Evolutionary conservation across 768 basidiomycete species (phyloP).

Genomic region (Strobilomyces confusus): DNA sequence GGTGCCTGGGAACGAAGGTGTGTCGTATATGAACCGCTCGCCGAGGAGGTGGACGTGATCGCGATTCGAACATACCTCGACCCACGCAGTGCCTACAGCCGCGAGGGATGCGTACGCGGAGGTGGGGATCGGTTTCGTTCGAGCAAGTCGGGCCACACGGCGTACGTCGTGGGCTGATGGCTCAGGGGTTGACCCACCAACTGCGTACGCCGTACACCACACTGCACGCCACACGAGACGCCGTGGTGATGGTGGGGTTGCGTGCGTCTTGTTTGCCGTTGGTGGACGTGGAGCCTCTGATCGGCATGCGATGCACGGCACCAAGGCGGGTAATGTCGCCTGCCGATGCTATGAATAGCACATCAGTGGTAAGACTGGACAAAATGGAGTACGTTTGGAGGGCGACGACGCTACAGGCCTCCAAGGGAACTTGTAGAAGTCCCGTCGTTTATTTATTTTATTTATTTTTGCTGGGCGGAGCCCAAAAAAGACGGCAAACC

Average conservation of each 20-base stretch:
- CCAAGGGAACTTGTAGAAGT: too few species aligned
- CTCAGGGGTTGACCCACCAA: background rate
- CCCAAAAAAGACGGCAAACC: constrained; percentile 15
- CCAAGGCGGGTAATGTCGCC: background rate
- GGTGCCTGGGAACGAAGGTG: background rate
- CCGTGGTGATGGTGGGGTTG: background rate
- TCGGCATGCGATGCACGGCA: background rate
- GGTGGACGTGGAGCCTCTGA: too few species aligned
- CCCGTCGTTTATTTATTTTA: background rate
- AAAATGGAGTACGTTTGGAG: too few species aligned
- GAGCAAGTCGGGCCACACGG: background rate
- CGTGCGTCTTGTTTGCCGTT: background rate
- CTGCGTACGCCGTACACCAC: background rate
- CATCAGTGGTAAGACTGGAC: background rate
- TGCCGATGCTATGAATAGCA: background rate
- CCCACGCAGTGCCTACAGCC: background rate
- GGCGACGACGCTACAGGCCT: too few species aligned
- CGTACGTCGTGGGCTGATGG: background rate
- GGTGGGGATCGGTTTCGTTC: background rate
- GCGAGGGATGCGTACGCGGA: background rate
- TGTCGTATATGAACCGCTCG: background rate
- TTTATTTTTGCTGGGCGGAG: constrained; percentile 14
- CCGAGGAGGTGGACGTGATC: background rate
- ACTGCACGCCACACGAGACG: background rate
- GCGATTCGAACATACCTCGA: background rate